A percentile compares a stretch with the other conserved stretches of the same genome.
Evolutionary conservation across 2,329 filamentous ascomycete species (phyloP).

Genomic region (Lojkania enalia): DNA sequence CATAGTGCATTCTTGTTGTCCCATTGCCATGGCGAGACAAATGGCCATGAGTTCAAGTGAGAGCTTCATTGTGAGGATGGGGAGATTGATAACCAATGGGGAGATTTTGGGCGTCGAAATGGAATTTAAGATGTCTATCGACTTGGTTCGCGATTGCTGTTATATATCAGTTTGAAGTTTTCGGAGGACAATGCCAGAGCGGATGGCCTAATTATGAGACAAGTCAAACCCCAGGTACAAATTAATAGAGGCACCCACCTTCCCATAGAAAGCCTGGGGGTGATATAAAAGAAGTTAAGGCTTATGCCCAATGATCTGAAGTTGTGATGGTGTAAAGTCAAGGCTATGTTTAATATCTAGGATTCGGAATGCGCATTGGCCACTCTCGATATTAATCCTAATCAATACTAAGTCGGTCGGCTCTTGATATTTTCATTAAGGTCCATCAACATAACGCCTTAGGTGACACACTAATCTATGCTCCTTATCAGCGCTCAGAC

Average conservation of each 20-base stretch:
- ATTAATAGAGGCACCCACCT: too few species aligned
- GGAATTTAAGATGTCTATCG: conserved; percentile 7
- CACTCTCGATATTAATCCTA: conserved; percentile 6
- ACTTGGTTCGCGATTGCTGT: conserved; percentile 7
- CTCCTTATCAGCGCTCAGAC: too few species aligned
- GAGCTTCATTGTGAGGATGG: conserved; percentile 18
- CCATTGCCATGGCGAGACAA: conserved; percentile 14
- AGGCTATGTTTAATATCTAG: too few species aligned
- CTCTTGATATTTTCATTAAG: conserved; percentile 7
- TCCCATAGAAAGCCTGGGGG: too few species aligned
- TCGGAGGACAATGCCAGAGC: conserved; percentile 4
- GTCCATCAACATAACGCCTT: too few species aligned
- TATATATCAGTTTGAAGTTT: conserved; percentile 11
- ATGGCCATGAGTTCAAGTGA: conserved; percentile 14
- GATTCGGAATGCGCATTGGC: conserved; percentile 1
- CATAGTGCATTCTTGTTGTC: conserved; percentile 26
- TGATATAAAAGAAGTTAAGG: too few species aligned
- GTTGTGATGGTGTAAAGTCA: too few species aligned
- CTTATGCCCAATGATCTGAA: too few species aligned
- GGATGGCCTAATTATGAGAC: conserved; percentile 1
- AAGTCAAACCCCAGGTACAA: too few species aligned
- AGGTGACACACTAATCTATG: too few species aligned
- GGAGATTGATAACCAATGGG: background rate
- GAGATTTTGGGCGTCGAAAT: background rate
- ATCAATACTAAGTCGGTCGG: conserved; percentile 10